Percentiles rank a stretch among this genome's conserved stretches.
Evolutionary conservation across 2,329 filamentous ascomycete species (phyloP).

Genomic region (Cladobotryum mycophilum): DNA sequence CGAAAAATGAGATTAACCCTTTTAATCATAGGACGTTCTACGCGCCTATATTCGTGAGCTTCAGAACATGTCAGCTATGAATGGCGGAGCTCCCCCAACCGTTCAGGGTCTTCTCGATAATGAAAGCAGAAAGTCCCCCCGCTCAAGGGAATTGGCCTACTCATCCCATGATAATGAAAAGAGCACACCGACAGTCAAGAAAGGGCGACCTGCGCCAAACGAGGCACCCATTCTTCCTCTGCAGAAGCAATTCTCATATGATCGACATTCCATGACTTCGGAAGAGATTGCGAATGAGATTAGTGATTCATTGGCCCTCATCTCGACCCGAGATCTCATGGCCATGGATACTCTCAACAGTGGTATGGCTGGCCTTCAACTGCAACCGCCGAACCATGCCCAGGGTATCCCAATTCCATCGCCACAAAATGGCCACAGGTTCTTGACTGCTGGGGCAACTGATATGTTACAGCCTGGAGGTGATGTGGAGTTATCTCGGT

Average conservation of each 20-base stretch:
- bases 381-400: slow-evolving; percentile 29
- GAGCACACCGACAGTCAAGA: slow-evolving; percentile 33
- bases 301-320: slow-evolving; percentile 37
- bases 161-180: slow-evolving; percentile 34
- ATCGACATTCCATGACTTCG: slow-evolving; percentile 32
- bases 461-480: slow-evolving; percentile 17
- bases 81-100: slow-evolving; percentile 40
- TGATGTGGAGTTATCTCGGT: slow-evolving; percentile 26
- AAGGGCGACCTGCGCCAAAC: slow-evolving; percentile 30
- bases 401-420: slow-evolving; percentile 30
- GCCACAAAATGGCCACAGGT: slow-evolving; percentile 25
- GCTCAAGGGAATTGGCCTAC: slow-evolving; percentile 3
- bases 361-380: slow-evolving; percentile 36
- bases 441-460: slow-evolving; percentile 29
- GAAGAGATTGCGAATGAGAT: slow-evolving; percentile 28
- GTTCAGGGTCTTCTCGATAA: slow-evolving; percentile 49
- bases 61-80: slow-evolving; percentile 41
- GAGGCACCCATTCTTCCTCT: slow-evolving; percentile 24
- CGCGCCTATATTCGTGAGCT: slow-evolving; percentile 56
- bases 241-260: slow-evolving; percentile 25
- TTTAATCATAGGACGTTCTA: slow-evolving; percentile 43
- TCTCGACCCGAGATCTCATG: slow-evolving; percentile 50
- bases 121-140: slow-evolving; percentile 23
- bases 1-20: slow-evolving; percentile 14
- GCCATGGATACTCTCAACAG: slow-evolving; percentile 37